Evolutionary conservation across 495 filamentous ascomycete genomes (phyloP).

Genomic region (Hyaloscypha finlandica): DNA sequence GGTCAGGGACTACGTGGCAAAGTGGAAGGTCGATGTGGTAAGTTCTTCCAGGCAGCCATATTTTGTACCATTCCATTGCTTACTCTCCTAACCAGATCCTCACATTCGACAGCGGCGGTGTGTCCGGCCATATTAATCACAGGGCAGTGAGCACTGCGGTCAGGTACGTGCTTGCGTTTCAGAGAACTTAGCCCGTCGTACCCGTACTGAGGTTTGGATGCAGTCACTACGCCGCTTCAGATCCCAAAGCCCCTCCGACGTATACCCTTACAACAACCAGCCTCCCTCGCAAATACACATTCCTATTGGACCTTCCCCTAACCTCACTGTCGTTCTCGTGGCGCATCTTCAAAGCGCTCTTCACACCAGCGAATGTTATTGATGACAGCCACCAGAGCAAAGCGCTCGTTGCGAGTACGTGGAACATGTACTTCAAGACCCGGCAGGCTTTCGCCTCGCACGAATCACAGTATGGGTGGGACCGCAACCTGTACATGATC

Average conservation of each 20-base stretch:
- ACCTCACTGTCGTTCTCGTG: slow-evolving; percentile 42
- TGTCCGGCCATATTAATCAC: slow-evolving; percentile 47
- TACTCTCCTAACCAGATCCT: slow-evolving; percentile 36
- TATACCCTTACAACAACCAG: slow-evolving; percentile 41
- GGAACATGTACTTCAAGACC: slow-evolving; percentile 39
- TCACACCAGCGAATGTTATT: slow-evolving; percentile 32
- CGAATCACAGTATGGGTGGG: slow-evolving; percentile 44
- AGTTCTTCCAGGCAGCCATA: slow-evolving; percentile 16
- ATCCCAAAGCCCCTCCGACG: slow-evolving; percentile 36
- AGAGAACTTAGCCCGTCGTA: not conserved
- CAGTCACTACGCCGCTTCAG: slow-evolving; percentile 37
- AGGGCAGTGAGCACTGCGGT: slow-evolving; percentile 44
- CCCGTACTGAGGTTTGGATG: slow-evolving; percentile 15
- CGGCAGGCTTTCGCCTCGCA: slow-evolving; percentile 41
- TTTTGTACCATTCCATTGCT: not conserved
- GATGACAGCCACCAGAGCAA: slow-evolving; percentile 31
- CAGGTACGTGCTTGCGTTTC: slow-evolving; percentile 33
- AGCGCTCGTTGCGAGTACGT: slow-evolving; percentile 40
- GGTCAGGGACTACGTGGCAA: slow-evolving; percentile 38
- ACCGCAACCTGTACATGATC: slow-evolving; percentile 45
- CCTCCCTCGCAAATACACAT: slow-evolving; percentile 42
- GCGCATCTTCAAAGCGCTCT: slow-evolving; percentile 40
- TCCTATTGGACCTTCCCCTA: slow-evolving; percentile 41
- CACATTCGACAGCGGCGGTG: slow-evolving; percentile 45
- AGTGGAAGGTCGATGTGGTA: slow-evolving; percentile 44